phyloP scores from a whole-genome alignment of 208 protist species.

The Leishmania gerbilli region DNA sequence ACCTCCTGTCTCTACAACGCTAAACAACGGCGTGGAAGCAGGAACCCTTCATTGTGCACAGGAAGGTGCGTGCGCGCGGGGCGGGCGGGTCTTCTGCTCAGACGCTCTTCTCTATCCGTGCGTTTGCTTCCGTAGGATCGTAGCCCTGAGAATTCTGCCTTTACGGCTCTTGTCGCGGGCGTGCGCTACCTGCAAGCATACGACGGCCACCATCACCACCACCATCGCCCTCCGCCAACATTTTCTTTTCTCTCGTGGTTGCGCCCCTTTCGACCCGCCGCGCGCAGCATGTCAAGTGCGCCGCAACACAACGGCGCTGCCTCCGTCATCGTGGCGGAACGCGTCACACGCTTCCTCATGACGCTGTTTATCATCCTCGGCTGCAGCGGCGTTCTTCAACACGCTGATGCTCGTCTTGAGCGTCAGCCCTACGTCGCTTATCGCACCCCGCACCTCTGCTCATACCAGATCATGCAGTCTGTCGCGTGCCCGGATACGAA shows the following conservation, averaged over 20 bases:
- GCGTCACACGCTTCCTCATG: not conserved
- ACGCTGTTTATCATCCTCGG: constrained; percentile 4
- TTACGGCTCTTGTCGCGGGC: not conserved
- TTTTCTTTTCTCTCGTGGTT: not conserved
- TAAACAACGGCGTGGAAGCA: not conserved
- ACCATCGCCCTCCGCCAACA: not conserved
- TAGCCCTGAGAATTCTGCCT: too few species aligned
- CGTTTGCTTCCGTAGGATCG: not conserved
- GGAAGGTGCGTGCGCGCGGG: not conserved
- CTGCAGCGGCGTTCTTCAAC: not conserved
- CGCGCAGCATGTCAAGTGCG: not conserved
- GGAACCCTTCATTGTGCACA: not conserved
- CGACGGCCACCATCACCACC: not conserved
- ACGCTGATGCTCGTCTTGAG: constrained; percentile 14
- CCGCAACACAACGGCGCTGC: not conserved
- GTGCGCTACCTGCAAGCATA: not conserved
- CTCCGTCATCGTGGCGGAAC: not conserved
- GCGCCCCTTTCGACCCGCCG: not conserved
- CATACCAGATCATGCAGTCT: constrained; percentile 25
- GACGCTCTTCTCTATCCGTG: not conserved
- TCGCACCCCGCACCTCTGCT: constrained; percentile 33
- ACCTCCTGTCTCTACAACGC: not conserved
- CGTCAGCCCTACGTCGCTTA: constrained; percentile 27
- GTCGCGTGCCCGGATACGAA: constrained; percentile 21
- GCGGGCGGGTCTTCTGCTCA: not conserved